Conservation (phyloP, 2,329 filamentous ascomycete species). For the Cryphonectria parasitica region DNA sequence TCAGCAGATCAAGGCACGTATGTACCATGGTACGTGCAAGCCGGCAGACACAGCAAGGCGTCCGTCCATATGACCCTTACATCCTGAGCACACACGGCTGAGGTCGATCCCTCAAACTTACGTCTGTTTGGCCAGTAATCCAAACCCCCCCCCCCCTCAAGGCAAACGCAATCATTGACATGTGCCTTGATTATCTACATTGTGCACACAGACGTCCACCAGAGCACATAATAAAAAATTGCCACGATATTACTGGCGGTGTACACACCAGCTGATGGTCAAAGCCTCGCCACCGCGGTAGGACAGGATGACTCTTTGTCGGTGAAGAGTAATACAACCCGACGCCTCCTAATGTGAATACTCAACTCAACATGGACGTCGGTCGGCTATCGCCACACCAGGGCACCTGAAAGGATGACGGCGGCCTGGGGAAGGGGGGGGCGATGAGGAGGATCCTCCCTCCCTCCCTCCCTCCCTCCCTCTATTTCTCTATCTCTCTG, state of each 20-base stretch:
- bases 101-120: no score
- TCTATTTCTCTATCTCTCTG: no score
- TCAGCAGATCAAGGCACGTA: no score
- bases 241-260: not conserved
- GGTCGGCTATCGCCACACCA: not conserved
- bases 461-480: no score
- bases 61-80: no score
- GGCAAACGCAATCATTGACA: not conserved
- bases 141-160: no score
- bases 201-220: not conserved
- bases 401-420: not conserved
- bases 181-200: not conserved
- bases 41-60: not conserved
- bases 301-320: not conserved
- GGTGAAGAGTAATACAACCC: not conserved
- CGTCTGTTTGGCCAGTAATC: not conserved
- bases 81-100: not conserved
- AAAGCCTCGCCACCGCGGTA: not conserved
- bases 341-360: not conserved
- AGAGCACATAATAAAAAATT: constrained; percentile 6
- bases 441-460: not conserved
- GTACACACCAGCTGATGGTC: not conserved
- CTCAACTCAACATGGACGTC: not conserved
- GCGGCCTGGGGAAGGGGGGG: no score
- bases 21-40: not conserved